phyloP scores from a whole-genome alignment of 176 grass and related monocot genomes.

The Hordeum marinum region DNA sequence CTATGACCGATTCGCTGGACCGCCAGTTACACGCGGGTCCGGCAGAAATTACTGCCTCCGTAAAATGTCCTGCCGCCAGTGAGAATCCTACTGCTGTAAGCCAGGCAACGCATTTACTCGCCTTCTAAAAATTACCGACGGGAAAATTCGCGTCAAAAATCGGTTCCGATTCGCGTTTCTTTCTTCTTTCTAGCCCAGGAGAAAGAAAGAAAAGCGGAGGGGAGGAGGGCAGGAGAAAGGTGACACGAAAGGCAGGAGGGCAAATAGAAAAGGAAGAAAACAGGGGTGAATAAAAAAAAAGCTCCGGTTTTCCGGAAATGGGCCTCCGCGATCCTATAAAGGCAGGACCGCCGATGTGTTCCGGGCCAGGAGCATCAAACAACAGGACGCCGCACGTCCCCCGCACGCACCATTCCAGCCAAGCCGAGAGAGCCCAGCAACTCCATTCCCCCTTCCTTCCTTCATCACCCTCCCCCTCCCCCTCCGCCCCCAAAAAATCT shows the following conservation, averaged over 20 bases:
- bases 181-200: not conserved
- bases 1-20: not conserved
- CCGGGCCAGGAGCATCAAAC: not conserved
- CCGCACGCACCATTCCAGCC: not conserved
- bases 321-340: slow-evolving; percentile 59
- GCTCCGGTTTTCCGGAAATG: slow-evolving; percentile 32
- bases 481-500: not conserved
- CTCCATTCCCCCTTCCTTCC: not conserved
- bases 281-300: slow-evolving; percentile 1
- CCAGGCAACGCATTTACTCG: slow-evolving; percentile 10
- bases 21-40: slow-evolving; percentile 20
- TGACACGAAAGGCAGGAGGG: not conserved
- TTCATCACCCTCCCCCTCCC: not conserved
- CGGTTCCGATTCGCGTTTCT: not conserved
- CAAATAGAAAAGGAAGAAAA: not conserved
- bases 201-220: not conserved
- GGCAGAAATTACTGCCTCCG: not conserved
- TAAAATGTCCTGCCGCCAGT: slow-evolving; percentile 9
- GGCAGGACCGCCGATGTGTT: not conserved
- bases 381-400: not conserved
- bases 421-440: not conserved
- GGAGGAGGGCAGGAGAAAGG: not conserved
- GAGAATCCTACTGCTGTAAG: not conserved
- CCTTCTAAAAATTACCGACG: not conserved
- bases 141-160: not conserved